These are phyloP conservation scores for Candida labiduridarum DNA, from an alignment of 1,139 yeast genomes.

Conservation along the genomic window DNA sequence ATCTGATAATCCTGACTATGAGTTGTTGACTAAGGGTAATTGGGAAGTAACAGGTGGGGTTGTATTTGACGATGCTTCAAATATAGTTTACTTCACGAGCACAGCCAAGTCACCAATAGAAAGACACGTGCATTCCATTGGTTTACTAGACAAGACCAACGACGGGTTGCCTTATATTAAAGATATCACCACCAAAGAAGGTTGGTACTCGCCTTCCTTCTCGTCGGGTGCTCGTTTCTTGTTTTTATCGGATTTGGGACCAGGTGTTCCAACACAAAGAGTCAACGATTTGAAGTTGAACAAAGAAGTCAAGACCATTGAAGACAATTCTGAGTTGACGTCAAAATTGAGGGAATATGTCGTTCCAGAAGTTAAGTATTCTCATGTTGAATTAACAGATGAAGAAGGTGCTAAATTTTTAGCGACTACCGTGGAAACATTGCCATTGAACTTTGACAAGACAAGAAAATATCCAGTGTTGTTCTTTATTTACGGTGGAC, in stretches of 20 bases:
- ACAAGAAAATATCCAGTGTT: slow-evolving; percentile 64
- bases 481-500: slow-evolving; percentile 79
- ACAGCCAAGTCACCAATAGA: slow-evolving; percentile 55
- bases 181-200: slow-evolving; percentile 59
- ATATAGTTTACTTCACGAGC: slow-evolving; percentile 49
- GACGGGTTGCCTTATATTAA: slow-evolving; percentile 34
- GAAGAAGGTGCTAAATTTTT: slow-evolving; percentile 40
- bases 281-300: slow-evolving; percentile 54
- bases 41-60: slow-evolving; percentile 59
- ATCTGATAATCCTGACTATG: slow-evolving; percentile 43
- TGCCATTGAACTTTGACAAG: slow-evolving; percentile 63
- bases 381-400: slow-evolving; percentile 52
- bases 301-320: slow-evolving; percentile 41
- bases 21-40: slow-evolving; percentile 49
- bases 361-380: slow-evolving; percentile 50
- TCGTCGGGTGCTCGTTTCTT: slow-evolving; percentile 68
- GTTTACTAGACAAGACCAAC: slow-evolving; percentile 32
- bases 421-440: slow-evolving; percentile 61
- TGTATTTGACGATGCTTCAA: slow-evolving; percentile 46
- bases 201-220: slow-evolving; percentile 69
- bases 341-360: slow-evolving; percentile 43
- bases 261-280: slow-evolving; percentile 66
- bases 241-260: slow-evolving; percentile 64
- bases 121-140: slow-evolving; percentile 54
- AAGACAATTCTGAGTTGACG: slow-evolving; percentile 48